Evolutionary conservation across 257 asterid species (phyloP).

Genomic region (Lavandula angustifolia): DNA sequence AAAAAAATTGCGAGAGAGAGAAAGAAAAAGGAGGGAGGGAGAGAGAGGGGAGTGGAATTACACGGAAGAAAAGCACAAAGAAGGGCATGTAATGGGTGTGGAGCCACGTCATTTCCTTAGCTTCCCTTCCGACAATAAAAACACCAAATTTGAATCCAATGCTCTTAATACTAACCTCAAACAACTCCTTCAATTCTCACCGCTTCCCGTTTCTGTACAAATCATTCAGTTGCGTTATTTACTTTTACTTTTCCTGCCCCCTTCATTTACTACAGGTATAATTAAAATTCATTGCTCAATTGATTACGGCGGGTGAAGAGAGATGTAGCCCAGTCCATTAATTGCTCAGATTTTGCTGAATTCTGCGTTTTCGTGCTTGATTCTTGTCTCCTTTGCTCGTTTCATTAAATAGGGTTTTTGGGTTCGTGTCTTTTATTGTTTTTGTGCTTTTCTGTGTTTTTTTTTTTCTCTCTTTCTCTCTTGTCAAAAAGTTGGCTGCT

Average conservation of each 20-base stretch:
- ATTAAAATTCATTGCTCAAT: slow-evolving; percentile 17
- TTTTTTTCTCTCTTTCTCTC: neutral
- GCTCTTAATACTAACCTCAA: slow-evolving; percentile 30
- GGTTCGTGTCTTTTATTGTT: slow-evolving; percentile 13
- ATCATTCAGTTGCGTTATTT: slow-evolving; percentile 6
- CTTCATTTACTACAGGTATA: slow-evolving; percentile 26
- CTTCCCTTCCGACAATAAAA: slow-evolving; percentile 46
- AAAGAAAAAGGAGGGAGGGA: neutral
- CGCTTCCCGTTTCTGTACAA: slow-evolving; percentile 15
- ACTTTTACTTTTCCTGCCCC: neutral
- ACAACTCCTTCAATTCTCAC: slow-evolving; percentile 26
- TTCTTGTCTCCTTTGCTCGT: slow-evolving; percentile 10
- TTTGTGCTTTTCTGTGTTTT: neutral
- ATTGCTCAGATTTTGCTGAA: slow-evolving; percentile 29
- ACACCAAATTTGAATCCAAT: slow-evolving; percentile 44
- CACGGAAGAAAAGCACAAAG: slow-evolving; percentile 55
- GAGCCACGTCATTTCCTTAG: slow-evolving; percentile 46
- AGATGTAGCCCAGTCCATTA: slow-evolving; percentile 34
- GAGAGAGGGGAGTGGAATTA: slow-evolving; percentile 47
- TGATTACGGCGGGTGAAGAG: slow-evolving; percentile 17
- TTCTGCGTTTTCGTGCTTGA: slow-evolving; percentile 15
- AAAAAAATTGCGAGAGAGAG: too few species aligned
- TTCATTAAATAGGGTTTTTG: slow-evolving; percentile 33
- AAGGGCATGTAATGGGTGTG: slow-evolving; percentile 45
- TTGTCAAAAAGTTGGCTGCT: neutral